Base-by-base conservation (phyloP, 345 rosid genomes). In the Hibiscus syriacus region DNA sequence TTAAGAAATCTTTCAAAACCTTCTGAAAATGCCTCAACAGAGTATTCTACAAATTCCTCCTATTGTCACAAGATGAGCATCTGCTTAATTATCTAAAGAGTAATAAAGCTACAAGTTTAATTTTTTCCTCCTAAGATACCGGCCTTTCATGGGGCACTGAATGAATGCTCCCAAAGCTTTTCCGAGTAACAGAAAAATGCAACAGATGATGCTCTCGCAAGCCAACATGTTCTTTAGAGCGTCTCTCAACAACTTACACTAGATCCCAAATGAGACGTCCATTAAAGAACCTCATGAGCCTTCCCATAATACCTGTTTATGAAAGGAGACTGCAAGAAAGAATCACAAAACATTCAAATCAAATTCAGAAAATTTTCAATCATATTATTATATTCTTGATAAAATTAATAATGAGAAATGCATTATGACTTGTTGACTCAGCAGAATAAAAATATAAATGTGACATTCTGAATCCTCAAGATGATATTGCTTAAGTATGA, bases 261-360 rank as follows among this genome's bases (percentile, higher is more conserved):
- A 17, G 3, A 38, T 54, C 64, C 52, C 38, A 2, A 55, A 36
- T 10, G 7, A 38, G 20, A 38, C n/a, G 16, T 60, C 17, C 2
- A 57, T 84, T 76, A 94, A 38, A 93, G 83, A 71, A 91, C 72
- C 76, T 89, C 81, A 4, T 89, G 88, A 13, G 99, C 99, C 77
- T 86, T 91, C 41, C 99, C 87, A 9, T 91, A 94, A 65, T 94
- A 94, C 68, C 99, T 79, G 82, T 91, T 94, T 65, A 94, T 86
- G 78, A 89, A 89, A 7, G 82, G 77, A 13, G 84, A 83, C 97
- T 94, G 91, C 90, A 72, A 73, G 52, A 49, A 0, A 61, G 48
- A 57, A 26, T 32, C 27, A 72, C 22, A 22, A 17, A 49, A 17
- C 10, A 6, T 16, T 19, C 29, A 23, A 45, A 5, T 0, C 5